Percentiles rank a stretch among this genome's conserved stretches.
These are phyloP conservation scores for Syncephalis plumigaleata DNA, from an alignment of 371 early-diverging fungal genomes.

Conservation along the genomic window DNA sequence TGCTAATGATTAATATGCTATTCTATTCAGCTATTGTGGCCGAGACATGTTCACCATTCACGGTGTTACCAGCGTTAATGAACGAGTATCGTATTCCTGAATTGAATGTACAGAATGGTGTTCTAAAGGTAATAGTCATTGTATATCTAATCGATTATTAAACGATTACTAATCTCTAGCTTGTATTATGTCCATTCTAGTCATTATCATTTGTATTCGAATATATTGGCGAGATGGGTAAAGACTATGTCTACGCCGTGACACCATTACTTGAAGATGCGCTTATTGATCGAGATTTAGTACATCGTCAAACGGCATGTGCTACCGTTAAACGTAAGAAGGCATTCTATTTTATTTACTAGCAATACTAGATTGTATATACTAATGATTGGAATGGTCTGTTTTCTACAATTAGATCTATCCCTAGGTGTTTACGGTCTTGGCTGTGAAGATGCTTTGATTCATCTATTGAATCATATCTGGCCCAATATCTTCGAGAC, in stretches of 20 bases:
- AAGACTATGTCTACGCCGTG: constrained; percentile 89
- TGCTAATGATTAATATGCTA: constrained; percentile 46
- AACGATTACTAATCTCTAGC: not conserved
- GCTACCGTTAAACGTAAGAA: constrained; percentile 63
- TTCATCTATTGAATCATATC: constrained; percentile 87
- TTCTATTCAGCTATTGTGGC: constrained; percentile 61
- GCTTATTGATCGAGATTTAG: constrained; percentile 91
- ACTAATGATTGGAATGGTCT: no score
- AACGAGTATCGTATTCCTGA: constrained; percentile 97
- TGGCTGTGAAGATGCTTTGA: constrained; percentile 83
- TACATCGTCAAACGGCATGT: constrained; percentile 94
- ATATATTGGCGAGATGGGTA: constrained; percentile 94
- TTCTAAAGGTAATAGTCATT: constrained; percentile 63
- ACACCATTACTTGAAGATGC: constrained; percentile 94
- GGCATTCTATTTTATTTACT: no score
- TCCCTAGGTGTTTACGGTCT: constrained; percentile 80
- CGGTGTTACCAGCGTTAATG: constrained; percentile 94
- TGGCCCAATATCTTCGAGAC: constrained; percentile 98
- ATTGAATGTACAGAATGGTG: constrained; percentile 95
- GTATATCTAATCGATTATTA: constrained; percentile 1
- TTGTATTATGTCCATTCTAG: constrained; percentile 6
- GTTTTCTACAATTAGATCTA: no score
- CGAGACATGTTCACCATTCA: constrained; percentile 93
- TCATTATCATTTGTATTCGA: constrained; percentile 90
- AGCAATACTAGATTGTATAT: not conserved